Percentiles rank a stretch among this genome's conserved stretches.
phyloP scores from a whole-genome alignment of 257 asterid genomes.

The Solanum piurae region DNA sequence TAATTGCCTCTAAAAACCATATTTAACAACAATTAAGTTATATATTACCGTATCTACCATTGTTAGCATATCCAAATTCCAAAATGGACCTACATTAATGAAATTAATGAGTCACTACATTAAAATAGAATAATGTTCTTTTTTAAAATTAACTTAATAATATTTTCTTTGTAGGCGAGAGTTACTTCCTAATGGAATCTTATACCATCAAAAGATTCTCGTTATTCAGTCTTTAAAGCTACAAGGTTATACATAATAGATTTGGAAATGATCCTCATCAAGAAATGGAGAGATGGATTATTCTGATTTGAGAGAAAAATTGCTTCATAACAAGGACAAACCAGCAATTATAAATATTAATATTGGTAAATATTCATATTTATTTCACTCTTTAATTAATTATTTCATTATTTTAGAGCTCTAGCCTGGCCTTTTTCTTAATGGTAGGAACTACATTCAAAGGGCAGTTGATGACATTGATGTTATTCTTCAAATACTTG shows the following conservation, averaged over 20 bases:
- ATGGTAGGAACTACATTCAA: conserved; percentile 27
- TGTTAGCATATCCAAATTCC: too few species aligned
- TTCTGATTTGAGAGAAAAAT: background rate
- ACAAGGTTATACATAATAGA: conserved; percentile 4
- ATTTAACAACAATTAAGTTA: too few species aligned
- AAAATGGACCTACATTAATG: too few species aligned
- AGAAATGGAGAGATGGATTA: background rate
- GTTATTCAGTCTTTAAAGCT: background rate
- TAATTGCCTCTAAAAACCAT: too few species aligned
- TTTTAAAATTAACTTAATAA: background rate
- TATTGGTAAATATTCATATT: background rate
- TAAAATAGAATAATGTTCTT: background rate
- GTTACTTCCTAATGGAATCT: background rate
- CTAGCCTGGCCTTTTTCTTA: background rate
- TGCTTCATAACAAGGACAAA: conserved; percentile 2
- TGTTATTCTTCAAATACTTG: background rate
- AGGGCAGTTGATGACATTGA: conserved; percentile 25
- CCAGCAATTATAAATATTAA: conserved; percentile 12
- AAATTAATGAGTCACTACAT: too few species aligned
- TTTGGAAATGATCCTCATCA: background rate
- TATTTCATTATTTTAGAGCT: background rate
- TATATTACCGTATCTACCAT: too few species aligned
- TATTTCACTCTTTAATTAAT: background rate
- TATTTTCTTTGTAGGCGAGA: conserved; percentile 1
- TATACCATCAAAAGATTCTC: background rate